Evolutionary conservation across 1,139 yeast genomes (phyloP).

Genomic region (Geotrichum carabidarum): DNA sequence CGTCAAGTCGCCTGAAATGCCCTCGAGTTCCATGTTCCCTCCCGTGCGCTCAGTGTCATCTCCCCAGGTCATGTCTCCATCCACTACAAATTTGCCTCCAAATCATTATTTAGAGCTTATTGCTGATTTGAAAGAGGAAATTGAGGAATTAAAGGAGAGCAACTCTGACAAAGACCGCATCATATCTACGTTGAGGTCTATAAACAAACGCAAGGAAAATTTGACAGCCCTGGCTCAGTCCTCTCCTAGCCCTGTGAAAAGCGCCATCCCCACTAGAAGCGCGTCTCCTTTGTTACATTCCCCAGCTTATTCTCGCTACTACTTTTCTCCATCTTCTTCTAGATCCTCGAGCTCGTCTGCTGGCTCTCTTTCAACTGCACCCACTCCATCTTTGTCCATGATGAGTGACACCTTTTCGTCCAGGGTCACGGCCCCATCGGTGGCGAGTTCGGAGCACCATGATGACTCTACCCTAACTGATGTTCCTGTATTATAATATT

Average conservation of each 20-base stretch:
- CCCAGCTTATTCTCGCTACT: conserved; percentile 26
- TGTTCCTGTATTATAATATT: neutral
- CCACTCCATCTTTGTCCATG: neutral
- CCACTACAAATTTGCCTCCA: conserved; percentile 9
- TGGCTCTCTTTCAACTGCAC: neutral
- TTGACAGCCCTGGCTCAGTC: conserved; percentile 20
- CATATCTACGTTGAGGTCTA: conserved; percentile 54
- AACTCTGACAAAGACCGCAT: conserved; percentile 70
- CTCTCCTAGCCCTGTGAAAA: neutral
- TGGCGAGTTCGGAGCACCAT: neutral
- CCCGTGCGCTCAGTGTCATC: conserved; percentile 19
- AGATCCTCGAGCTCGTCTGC: neutral
- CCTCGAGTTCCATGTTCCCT: conserved; percentile 3
- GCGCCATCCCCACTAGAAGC: conserved; percentile 5
- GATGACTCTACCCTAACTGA: conserved; percentile 11
- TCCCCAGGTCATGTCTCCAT: conserved; percentile 10
- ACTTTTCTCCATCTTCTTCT: conserved; percentile 15
- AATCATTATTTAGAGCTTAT: conserved; percentile 33
- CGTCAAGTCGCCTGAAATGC: neutral
- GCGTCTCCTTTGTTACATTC: conserved; percentile 19
- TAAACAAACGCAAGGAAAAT: conserved; percentile 31
- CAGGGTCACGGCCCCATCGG: neutral
- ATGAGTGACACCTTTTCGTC: neutral
- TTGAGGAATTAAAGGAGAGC: conserved; percentile 56
- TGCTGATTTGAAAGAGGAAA: conserved; percentile 66